These are phyloP conservation scores for Cladorrhinum samala DNA, from an alignment of 495 filamentous ascomycete species.

Conservation along the genomic window DNA sequence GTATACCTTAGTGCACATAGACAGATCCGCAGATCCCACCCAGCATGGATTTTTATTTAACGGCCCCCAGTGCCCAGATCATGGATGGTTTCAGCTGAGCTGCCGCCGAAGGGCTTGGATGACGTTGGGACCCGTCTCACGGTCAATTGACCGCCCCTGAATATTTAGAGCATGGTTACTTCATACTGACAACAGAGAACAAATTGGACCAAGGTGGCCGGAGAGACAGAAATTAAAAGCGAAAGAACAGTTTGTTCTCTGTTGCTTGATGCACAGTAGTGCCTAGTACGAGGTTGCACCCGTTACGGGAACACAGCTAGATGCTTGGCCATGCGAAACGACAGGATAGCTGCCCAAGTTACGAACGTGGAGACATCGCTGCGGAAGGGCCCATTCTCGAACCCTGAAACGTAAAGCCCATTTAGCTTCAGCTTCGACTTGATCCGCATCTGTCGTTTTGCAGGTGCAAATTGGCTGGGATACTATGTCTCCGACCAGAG, in stretches of 20 bases:
- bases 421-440: neutral
- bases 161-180: neutral
- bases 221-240: neutral
- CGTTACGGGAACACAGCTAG: neutral
- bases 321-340: constrained; percentile 4
- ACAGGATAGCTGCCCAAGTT: neutral
- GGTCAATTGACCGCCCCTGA: neutral
- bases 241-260: too few species aligned
- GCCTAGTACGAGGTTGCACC: neutral
- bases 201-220: too few species aligned
- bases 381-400: constrained; percentile 4
- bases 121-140: neutral
- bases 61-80: neutral
- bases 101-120: constrained; percentile 2
- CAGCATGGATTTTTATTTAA: too few species aligned
- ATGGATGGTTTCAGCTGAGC: constrained; percentile 9
- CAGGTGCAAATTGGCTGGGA: neutral
- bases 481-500: too few species aligned
- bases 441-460: neutral
- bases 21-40: too few species aligned
- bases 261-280: too few species aligned
- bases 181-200: too few species aligned
- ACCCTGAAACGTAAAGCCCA: constrained; percentile 5
- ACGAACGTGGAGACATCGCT: constrained; percentile 2
- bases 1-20: too few species aligned